phyloP scores from a whole-genome alignment of 2,329 filamentous ascomycete species.

The Cylindrodendrum hubeiense region DNA sequence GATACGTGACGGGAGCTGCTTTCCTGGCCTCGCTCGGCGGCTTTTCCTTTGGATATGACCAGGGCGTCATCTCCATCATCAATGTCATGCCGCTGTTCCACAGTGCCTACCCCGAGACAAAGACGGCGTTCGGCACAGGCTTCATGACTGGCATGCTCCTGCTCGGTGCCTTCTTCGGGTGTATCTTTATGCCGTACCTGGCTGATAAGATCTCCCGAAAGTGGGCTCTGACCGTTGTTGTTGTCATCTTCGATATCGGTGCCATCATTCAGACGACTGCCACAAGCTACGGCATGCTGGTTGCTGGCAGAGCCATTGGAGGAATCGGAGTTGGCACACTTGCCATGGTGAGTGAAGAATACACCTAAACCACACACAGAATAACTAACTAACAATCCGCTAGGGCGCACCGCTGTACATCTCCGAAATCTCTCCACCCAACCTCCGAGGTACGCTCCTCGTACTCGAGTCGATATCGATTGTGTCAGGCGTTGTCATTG shows the following conservation, averaged over 20 bases:
- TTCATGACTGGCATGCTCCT: slow-evolving; percentile 46
- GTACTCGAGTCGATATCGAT: slow-evolving; percentile 48
- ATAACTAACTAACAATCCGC: neutral
- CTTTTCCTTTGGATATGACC: slow-evolving; percentile 48
- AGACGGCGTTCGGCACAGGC: slow-evolving; percentile 16
- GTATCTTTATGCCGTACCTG: slow-evolving; percentile 8
- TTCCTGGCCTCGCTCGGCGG: slow-evolving; percentile 52
- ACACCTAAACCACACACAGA: neutral
- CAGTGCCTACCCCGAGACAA: slow-evolving; percentile 48
- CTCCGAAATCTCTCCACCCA: slow-evolving; percentile 44
- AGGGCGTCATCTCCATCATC: slow-evolving; percentile 53
- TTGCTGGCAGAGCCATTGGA: slow-evolving; percentile 68
- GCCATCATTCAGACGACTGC: slow-evolving; percentile 65
- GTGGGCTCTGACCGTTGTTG: slow-evolving; percentile 63
- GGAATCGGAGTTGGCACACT: slow-evolving; percentile 64
- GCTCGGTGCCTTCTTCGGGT: slow-evolving; percentile 21
- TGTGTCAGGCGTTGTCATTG: slow-evolving; percentile 46
- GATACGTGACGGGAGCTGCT: slow-evolving; percentile 55
- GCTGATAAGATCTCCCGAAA: slow-evolving; percentile 59
- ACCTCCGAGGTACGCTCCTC: slow-evolving; percentile 44
- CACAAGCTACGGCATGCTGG: slow-evolving; percentile 58
- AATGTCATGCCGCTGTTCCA: slow-evolving; percentile 59
- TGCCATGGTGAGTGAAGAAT: slow-evolving; percentile 54
- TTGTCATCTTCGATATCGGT: slow-evolving; percentile 65
- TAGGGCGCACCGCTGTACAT: slow-evolving; percentile 39